Base-by-base conservation (phyloP, 2,329 filamentous ascomycete species). In the Talaromyces sp. region DNA sequence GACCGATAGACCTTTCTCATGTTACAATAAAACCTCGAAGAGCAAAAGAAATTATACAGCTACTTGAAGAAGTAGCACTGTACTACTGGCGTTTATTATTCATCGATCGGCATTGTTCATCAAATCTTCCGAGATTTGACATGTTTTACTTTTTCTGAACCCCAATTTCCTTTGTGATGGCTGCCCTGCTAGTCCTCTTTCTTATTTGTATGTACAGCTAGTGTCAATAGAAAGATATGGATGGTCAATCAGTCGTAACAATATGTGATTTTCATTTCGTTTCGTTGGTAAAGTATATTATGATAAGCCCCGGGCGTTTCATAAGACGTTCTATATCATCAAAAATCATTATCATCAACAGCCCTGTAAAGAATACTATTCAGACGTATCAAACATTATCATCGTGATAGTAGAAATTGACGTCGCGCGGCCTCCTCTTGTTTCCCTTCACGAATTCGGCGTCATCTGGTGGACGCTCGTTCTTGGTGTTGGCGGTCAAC, bases 391-490 rank as follows among this genome's bases (percentile, higher is more conserved):
- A 91, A 69, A 93, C 90, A 58, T 86, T 89, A 73, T 93, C 91
- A 76, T 99, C 95, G 76, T 99, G 92, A 75, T 97, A 99, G 70
- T 92, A 87, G 75, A 98, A 99, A 72, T 91, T 89, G 68, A 99
- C 96, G 78, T 99, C 93, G 71, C 90, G 86, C 54, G 94, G 92
- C 45, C 94, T 84, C 69, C 89, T 85, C 29, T 87, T 87, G 74
- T 97, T 97, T 67, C 86, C 87, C 63, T 87, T 84, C 29, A 97
- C 93, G 73, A 99, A 98, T 11, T 95, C 90, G 64, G 90, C 91
- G 74, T 99, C 93, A 3, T 94, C 95, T 0, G 91, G 90, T 0
- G 95, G 95, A 38, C 95, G 85, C 79, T 98, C 93, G 73, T 94
- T 90, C 80, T 93, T 94, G 11, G 87, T 90, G 77, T 99, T 99